Conservation (phyloP, 1,284 basidiomycete genomes). For the Cystobasidium sp. region DNA sequence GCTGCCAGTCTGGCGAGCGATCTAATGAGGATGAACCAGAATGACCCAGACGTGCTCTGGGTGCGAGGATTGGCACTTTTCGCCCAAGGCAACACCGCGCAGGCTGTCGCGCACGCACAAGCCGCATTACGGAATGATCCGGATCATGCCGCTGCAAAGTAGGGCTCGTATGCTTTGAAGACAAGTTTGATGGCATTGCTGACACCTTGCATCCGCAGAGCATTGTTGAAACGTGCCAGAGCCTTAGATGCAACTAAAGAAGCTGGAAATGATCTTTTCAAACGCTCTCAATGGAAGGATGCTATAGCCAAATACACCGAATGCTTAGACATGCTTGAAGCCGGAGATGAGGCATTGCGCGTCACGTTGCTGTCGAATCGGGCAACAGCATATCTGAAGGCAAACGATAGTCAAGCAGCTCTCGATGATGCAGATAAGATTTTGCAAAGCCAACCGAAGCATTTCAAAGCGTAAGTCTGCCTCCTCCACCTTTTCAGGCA, state of each 20-base stretch:
- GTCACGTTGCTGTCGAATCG: conserved; percentile 81
- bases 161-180: background rate
- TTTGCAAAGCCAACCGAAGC: conserved; percentile 66
- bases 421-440: conserved; percentile 73
- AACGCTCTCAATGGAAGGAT: conserved; percentile 65
- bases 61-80: conserved; percentile 80
- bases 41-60: conserved; percentile 78
- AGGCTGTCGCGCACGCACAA: conserved; percentile 72
- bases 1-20: conserved; percentile 59
- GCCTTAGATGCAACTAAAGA: conserved; percentile 81
- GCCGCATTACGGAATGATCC: conserved; percentile 80
- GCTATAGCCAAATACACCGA: conserved; percentile 73
- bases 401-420: conserved; percentile 69
- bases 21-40: conserved; percentile 61
- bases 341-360: conserved; percentile 63
- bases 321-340: conserved; percentile 64
- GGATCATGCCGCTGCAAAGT: conserved; percentile 71
- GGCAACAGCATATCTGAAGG: conserved; percentile 71
- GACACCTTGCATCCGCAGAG: conserved; percentile 16
- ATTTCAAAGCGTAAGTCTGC: conserved; percentile 70
- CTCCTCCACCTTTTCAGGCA: background rate
- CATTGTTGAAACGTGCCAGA: conserved; percentile 73
- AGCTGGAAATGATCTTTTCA: conserved; percentile 80
- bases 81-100: conserved; percentile 69
- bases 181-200: background rate